These are phyloP conservation scores for Senna siamea DNA, from an alignment of 306 rosid species.

Conservation along the genomic window DNA sequence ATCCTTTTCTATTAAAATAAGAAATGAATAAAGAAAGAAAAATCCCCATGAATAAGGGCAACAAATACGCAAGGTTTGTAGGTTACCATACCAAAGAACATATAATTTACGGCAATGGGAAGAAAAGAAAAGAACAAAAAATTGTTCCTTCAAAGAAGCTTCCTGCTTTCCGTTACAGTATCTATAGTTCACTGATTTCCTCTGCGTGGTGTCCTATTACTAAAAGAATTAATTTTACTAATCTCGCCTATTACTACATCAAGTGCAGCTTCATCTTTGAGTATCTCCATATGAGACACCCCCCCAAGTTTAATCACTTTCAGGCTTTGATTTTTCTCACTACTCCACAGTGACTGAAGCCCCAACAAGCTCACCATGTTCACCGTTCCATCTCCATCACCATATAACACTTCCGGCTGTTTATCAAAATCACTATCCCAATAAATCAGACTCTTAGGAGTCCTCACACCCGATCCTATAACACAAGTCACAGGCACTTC, in stretches of 20 bases:
- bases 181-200: not conserved
- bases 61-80: no score
- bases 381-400: slow-evolving; percentile 95
- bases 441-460: slow-evolving; percentile 67
- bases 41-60: not conserved
- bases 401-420: slow-evolving; percentile 59
- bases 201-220: not conserved
- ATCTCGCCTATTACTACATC: slow-evolving; percentile 50
- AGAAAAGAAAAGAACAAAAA: not conserved
- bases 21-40: not conserved
- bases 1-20: no score
- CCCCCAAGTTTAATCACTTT: slow-evolving; percentile 56
- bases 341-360: slow-evolving; percentile 59
- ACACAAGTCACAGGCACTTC: slow-evolving; percentile 74
- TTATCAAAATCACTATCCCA: slow-evolving; percentile 62
- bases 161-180: not conserved
- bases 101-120: no score
- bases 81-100: not conserved
- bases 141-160: not conserved
- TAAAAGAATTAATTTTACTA: slow-evolving; percentile 49
- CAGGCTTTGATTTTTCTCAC: slow-evolving; percentile 56
- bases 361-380: slow-evolving; percentile 77
- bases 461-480: slow-evolving; percentile 64
- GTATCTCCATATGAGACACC: slow-evolving; percentile 62
- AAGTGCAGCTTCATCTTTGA: slow-evolving; percentile 63